Evolutionary conservation across 1,284 basidiomycete genomes (phyloP).

Genomic region (Veloboletus limbatus): DNA sequence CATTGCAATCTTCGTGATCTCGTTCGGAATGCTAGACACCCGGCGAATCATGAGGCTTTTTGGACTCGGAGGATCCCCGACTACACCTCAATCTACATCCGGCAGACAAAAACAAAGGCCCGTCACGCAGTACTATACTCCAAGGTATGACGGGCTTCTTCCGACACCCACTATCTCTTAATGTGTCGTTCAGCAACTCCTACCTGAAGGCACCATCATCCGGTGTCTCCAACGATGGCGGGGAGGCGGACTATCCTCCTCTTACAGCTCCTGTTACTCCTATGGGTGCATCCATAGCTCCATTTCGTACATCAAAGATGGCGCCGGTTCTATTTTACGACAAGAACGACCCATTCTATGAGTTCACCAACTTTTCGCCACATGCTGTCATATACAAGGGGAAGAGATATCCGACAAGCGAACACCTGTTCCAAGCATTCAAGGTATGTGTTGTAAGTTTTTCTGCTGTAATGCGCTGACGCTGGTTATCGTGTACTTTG

Average conservation of each 20-base stretch:
- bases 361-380: slow-evolving; percentile 67
- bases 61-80: slow-evolving; percentile 30
- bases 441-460: slow-evolving; percentile 42
- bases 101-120: slow-evolving; percentile 22
- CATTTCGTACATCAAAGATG: slow-evolving; percentile 28
- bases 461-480: neutral
- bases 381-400: slow-evolving; percentile 55
- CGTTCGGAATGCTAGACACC: slow-evolving; percentile 34
- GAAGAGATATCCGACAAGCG: slow-evolving; percentile 62
- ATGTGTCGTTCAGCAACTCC: slow-evolving; percentile 14
- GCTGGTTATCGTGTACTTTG: neutral
- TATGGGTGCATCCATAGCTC: slow-evolving; percentile 30
- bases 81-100: slow-evolving; percentile 22
- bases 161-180: neutral
- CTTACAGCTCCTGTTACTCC: slow-evolving; percentile 33
- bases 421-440: slow-evolving; percentile 67
- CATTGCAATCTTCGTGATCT: slow-evolving; percentile 18
- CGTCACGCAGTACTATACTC: slow-evolving; percentile 25
- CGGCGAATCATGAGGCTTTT: slow-evolving; percentile 36
- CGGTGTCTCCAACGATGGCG: slow-evolving; percentile 6
- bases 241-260: slow-evolving; percentile 30
- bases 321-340: slow-evolving; percentile 55
- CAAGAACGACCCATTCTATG: slow-evolving; percentile 58
- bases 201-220: slow-evolving; percentile 16
- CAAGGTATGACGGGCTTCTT: slow-evolving; percentile 16